Base-by-base conservation (phyloP, 495 filamentous ascomycete species). In the Friedmanniomyces endolithicus region DNA sequence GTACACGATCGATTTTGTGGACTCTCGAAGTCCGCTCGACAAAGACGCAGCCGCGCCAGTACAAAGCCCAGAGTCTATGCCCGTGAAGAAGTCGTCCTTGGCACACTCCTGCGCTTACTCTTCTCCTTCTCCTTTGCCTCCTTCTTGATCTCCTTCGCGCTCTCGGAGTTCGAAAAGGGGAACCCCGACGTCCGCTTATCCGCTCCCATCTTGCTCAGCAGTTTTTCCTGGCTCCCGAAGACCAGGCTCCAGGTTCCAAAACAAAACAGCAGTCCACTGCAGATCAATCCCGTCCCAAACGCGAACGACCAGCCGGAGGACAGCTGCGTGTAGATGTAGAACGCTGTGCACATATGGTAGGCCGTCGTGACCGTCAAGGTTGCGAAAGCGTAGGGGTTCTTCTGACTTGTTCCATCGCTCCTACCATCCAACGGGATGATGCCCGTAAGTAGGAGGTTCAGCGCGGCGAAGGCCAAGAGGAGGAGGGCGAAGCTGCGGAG, bases 171-270 rank as follows among this genome's bases (percentile, higher is more conserved):
- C 63, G 75, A 78, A 63, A 90, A 94, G n/a, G 88, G 88, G 63
- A 83, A 94, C 24, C 85, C 84, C 55, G 83, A 79, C 14, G 79
- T 87, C 63, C 85, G 75, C 72, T 87, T 86, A 65, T 92, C 88
- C 6, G 80, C 84, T 0, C 86, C 86, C 0, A 84, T 78, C 56
- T 77, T 72, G 63, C 76, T 84, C 48, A 88, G 82, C 50, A 72
- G 70, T 1, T 78, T 80, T 58, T 78, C 69, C 22, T 75, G 79
- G 37, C 72, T 82, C 0, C 75, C 86, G 64, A 94, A 95, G 39
- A 94, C 62, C 48, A 88, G 59, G 59, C 81, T 82, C 86, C 86
- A 94, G 9, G 83, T 62, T 4, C 83, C 88, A 17, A 87, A 65
- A 1, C 72, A 69, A 9, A 78, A 78, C 52, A 94, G 66, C 14